A percentile compares a stretch with the other conserved stretches of the same genome.
Evolutionary conservation across 257 asterid genomes (phyloP).

Genomic region (Capsicum baccatum): DNA sequence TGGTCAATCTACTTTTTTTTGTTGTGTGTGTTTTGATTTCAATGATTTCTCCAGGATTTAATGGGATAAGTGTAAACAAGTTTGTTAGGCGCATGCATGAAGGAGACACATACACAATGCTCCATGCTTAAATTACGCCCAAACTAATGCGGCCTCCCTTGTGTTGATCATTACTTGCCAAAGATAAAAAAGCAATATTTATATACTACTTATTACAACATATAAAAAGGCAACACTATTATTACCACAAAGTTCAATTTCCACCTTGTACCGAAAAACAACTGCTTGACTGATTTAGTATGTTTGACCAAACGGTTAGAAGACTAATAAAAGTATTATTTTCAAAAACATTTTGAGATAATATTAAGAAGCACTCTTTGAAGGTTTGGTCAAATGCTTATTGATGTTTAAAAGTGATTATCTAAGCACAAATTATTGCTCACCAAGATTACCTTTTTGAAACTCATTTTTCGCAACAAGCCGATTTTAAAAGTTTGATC

Average conservation of each 20-base stretch:
- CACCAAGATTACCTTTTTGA: no score
- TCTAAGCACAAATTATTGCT: no score
- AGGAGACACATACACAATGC: slow-evolving; percentile 7
- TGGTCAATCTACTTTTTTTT: background rate
- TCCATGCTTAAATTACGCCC: slow-evolving; percentile 30
- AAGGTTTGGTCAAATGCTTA: no score
- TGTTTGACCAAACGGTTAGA: no score
- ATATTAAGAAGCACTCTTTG: no score
- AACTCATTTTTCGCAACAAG: no score
- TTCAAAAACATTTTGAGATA: no score
- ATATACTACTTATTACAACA: background rate
- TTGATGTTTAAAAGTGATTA: no score
- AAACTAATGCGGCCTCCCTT: slow-evolving; percentile 9
- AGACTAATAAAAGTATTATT: no score
- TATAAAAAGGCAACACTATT: background rate
- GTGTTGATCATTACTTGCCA: background rate
- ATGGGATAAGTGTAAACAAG: background rate
- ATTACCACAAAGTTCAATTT: background rate
- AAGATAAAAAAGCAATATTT: background rate
- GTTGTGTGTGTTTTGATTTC: background rate
- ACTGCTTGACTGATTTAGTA: no score
- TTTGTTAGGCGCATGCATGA: background rate
- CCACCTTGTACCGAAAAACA: background rate
- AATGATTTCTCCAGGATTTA: background rate
- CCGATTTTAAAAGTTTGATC: no score